These are phyloP conservation scores for Kodamaea derodonti DNA, from an alignment of 1,139 yeast species.

Conservation along the genomic window DNA sequence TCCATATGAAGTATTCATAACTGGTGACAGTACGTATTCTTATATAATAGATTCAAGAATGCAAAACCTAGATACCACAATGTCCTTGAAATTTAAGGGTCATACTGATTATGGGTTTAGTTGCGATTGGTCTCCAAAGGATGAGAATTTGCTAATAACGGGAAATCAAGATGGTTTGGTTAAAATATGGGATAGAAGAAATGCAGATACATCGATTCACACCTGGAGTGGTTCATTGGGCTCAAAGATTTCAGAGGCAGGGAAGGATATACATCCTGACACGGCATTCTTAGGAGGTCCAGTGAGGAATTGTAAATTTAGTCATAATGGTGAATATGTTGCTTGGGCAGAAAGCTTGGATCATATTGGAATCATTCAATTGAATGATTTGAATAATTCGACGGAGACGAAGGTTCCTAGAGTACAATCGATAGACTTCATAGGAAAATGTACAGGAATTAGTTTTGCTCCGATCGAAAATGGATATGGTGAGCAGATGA, in stretches of 20 bases:
- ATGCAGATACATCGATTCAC: slow-evolving; percentile 22
- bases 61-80: slow-evolving; percentile 11
- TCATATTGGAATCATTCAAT: slow-evolving; percentile 49
- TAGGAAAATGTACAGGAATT: slow-evolving; percentile 60
- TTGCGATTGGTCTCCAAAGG: slow-evolving; percentile 53
- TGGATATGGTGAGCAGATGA: slow-evolving; percentile 43
- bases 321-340: slow-evolving; percentile 40
- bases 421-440: slow-evolving; percentile 49
- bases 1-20: slow-evolving; percentile 37
- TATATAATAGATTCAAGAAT: slow-evolving; percentile 43
- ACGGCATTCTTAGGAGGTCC: slow-evolving; percentile 35
- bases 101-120: slow-evolving; percentile 58
- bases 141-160: slow-evolving; percentile 44
- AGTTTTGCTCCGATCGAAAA: slow-evolving; percentile 44
- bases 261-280: not conserved
- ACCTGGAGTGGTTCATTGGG: slow-evolving; percentile 40
- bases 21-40: slow-evolving; percentile 48
- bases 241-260: slow-evolving; percentile 6
- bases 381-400: slow-evolving; percentile 23
- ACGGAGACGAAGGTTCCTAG: slow-evolving; percentile 18
- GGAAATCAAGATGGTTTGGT: slow-evolving; percentile 64
- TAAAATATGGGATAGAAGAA: slow-evolving; percentile 49
- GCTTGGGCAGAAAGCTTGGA: slow-evolving; percentile 62
- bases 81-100: slow-evolving; percentile 27
- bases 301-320: slow-evolving; percentile 51